Evolutionary conservation across 108 stramenopile genomes (phyloP).

Genomic region (Parmales sp.): DNA sequence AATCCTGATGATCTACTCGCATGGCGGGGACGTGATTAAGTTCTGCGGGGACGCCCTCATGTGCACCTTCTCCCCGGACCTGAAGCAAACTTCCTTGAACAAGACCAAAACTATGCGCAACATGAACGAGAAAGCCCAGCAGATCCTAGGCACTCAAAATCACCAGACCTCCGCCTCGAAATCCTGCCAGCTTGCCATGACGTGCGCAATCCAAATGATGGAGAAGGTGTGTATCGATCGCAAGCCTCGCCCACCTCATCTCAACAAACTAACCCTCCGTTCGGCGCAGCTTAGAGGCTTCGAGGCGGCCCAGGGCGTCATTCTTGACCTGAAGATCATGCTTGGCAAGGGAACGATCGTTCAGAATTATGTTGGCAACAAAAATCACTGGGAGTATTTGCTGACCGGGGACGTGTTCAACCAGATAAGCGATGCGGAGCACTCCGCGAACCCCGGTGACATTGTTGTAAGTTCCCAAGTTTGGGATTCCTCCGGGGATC

Average conservation of each 20-base stretch:
- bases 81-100: too few relatives aligned
- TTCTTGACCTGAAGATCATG: background rate
- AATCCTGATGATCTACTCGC: constrained; percentile 12
- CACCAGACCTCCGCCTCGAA: background rate
- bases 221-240: background rate
- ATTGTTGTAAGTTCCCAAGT: constrained; percentile 5
- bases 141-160: background rate
- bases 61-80: background rate
- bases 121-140: background rate
- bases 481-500: background rate
- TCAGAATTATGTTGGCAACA: background rate
- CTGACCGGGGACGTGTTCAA: constrained; percentile 16
- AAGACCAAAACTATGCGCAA: too few relatives aligned
- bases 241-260: too few relatives aligned
- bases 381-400: constrained; percentile 24
- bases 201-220: background rate
- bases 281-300: too few relatives aligned
- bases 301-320: background rate
- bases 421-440: constrained; percentile 18
- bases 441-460: constrained; percentile 16
- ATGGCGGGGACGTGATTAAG: constrained; percentile 23
- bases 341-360: background rate
- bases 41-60: constrained; percentile 26
- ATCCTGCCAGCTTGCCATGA: constrained; percentile 3
- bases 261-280: too few relatives aligned